phyloP scores from a whole-genome alignment of 805 yeast species.

The Candida adriatica region DNA sequence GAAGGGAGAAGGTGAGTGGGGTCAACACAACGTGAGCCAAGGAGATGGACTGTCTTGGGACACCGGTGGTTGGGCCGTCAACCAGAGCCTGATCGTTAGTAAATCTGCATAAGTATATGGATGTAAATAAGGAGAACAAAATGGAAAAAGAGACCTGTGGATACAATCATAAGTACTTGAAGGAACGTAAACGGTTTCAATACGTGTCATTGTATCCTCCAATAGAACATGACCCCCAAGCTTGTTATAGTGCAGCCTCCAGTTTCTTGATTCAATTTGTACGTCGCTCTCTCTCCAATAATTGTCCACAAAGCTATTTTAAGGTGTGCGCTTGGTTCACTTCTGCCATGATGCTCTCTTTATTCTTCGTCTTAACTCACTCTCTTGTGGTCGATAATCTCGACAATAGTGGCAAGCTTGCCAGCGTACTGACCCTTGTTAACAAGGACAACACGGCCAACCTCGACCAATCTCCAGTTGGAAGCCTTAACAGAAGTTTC shows the following conservation, averaged over 20 bases:
- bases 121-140: not conserved
- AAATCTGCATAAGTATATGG: conserved; percentile 8
- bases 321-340: not conserved
- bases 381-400: conserved; percentile 98
- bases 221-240: too few species aligned
- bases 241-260: too few species aligned
- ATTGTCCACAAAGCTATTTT: not conserved
- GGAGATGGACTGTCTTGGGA: conserved; percentile 87
- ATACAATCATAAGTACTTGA: too few species aligned
- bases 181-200: too few species aligned
- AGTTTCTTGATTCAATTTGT: too few species aligned
- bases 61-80: conserved; percentile 89
- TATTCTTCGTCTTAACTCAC: conserved; percentile 50
- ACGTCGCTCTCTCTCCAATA: not conserved
- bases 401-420: conserved; percentile 95
- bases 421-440: conserved; percentile 66
- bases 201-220: not conserved
- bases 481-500: conserved; percentile 84
- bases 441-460: conserved; percentile 96
- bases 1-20: conserved; percentile 80
- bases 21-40: conserved; percentile 89
- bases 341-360: too few species aligned
- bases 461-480: conserved; percentile 99
- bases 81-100: conserved; percentile 62
- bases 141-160: too few species aligned